These are phyloP conservation scores for Ascochyta lentis DNA, from an alignment of 2,329 filamentous ascomycete species.

Conservation along the genomic window DNA sequence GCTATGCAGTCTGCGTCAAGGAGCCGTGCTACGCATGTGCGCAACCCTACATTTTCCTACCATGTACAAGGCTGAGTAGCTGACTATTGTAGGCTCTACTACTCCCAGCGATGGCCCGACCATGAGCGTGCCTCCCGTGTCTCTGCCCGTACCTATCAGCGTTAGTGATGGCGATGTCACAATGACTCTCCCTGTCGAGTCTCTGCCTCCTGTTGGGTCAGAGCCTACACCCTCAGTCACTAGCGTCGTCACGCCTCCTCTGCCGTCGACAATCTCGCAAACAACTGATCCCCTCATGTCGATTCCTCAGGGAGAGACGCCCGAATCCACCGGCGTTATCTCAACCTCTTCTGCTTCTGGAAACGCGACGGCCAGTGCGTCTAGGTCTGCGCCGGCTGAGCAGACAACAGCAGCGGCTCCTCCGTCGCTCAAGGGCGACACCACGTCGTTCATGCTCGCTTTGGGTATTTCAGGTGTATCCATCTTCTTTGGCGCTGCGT, in stretches of 20 bases:
- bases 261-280: constrained; percentile 7
- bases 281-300: constrained; percentile 18
- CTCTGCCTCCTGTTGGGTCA: constrained; percentile 9
- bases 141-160: constrained; percentile 1
- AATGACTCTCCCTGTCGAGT: constrained; percentile 9
- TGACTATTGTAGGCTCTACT: constrained; percentile 11
- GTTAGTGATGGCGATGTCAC: constrained; percentile 4
- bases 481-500: constrained; percentile 31
- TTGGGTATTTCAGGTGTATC: constrained; percentile 29
- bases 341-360: constrained; percentile 4
- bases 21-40: constrained; percentile 38
- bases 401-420: constrained; percentile 31
- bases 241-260: constrained; percentile 16
- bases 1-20: constrained; percentile 36
- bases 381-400: constrained; percentile 20
- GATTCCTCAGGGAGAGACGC: constrained; percentile 32
- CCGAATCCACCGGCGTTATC: constrained; percentile 11
- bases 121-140: constrained; percentile 20
- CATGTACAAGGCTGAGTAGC: not conserved
- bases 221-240: constrained; percentile 6
- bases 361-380: constrained; percentile 5
- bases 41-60: constrained; percentile 4
- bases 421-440: constrained; percentile 20
- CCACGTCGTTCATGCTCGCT: constrained; percentile 21
- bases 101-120: constrained; percentile 10